A percentile compares a stretch with the other conserved stretches of the same genome.
Conservation (phyloP, 169 alveolate species). For the Perkinsus olseni region DNA sequence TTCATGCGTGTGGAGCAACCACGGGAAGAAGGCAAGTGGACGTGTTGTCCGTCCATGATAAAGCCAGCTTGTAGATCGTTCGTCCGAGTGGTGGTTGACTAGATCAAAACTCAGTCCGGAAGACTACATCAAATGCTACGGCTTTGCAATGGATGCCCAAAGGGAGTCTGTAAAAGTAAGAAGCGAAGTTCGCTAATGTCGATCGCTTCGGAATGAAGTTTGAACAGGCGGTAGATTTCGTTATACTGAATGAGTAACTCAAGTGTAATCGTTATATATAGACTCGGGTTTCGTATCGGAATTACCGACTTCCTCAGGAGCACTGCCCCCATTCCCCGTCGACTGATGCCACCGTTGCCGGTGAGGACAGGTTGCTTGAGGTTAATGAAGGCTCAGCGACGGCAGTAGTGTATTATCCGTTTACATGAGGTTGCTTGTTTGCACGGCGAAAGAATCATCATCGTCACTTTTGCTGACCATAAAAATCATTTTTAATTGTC, state of each 20-base stretch:
- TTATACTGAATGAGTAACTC: background rate
- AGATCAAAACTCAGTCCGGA: background rate
- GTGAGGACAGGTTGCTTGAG: background rate
- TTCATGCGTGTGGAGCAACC: background rate
- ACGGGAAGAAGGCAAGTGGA: background rate
- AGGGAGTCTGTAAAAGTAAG: background rate
- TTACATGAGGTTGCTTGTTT: background rate
- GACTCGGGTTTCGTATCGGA: background rate
- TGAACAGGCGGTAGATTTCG: background rate
- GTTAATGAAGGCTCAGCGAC: background rate
- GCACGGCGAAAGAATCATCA: background rate
- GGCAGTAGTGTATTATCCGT: background rate
- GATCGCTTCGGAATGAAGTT: too few relatives aligned
- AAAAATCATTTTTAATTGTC: background rate
- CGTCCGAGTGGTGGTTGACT: background rate
- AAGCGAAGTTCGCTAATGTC: too few relatives aligned
- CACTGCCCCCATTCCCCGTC: background rate
- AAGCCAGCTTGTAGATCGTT: background rate
- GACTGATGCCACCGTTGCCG: background rate
- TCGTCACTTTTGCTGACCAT: background rate
- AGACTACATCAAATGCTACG: background rate
- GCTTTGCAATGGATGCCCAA: background rate
- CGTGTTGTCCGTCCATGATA: background rate
- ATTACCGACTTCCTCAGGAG: background rate
- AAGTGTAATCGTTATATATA: background rate